Evolutionary conservation across 495 filamentous ascomycete genomes (phyloP).

Genomic region (Cudoniella acicularis): DNA sequence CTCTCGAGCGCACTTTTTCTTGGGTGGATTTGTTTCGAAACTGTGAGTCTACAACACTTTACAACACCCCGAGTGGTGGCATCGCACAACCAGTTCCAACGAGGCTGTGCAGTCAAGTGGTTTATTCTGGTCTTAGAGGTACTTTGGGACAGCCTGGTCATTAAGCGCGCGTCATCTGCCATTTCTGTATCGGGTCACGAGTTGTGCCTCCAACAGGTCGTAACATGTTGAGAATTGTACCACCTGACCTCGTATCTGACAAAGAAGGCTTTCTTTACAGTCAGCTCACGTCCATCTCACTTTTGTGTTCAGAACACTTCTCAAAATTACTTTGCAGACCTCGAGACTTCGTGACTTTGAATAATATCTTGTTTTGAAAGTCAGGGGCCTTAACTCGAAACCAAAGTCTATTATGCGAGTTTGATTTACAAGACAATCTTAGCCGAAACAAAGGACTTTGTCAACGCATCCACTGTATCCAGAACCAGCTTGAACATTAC

Average conservation of each 20-base stretch:
- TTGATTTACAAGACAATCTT: not conserved
- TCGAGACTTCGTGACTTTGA: not conserved
- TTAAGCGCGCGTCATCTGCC: not conserved
- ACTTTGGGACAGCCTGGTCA: not conserved
- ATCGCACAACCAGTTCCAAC: not conserved
- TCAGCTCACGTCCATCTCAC: not conserved
- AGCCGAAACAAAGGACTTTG: not conserved
- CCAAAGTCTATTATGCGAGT: not conserved
- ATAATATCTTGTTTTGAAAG: not conserved
- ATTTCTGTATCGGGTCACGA: not conserved
- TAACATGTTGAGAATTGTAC: too few relatives aligned
- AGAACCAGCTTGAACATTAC: not conserved
- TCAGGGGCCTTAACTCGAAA: too few relatives aligned
- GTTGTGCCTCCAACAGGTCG: not conserved
- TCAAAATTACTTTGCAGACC: not conserved
- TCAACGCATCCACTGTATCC: not conserved
- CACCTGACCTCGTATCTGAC: not conserved
- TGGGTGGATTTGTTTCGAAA: too few relatives aligned
- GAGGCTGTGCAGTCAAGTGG: not conserved
- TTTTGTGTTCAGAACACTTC: not conserved
- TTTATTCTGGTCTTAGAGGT: not conserved
- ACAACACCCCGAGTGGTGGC: not conserved
- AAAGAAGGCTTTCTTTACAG: not conserved
- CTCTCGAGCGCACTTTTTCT: too few relatives aligned
- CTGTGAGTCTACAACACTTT: not conserved